phyloP scores from a whole-genome alignment of 768 basidiomycete genomes.

The Lactarius pseudohatsudake region DNA sequence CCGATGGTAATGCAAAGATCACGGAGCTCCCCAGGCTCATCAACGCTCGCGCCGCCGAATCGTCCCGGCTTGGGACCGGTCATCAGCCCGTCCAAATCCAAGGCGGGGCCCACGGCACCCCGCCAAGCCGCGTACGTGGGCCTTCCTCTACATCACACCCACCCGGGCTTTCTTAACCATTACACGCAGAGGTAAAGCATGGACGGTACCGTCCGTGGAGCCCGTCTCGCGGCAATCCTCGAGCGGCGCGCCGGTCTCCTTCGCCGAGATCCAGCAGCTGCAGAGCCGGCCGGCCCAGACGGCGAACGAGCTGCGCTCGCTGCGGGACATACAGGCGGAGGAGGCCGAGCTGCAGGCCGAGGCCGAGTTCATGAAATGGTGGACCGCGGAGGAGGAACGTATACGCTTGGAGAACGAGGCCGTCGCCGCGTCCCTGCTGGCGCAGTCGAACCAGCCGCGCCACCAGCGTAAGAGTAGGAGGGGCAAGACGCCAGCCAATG shows the following conservation, averaged over 20 bases:
- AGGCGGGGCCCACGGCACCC: constrained; percentile 34
- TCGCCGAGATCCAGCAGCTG: constrained; percentile 81
- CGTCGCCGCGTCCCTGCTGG: neutral
- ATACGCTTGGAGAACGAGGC: constrained; percentile 49
- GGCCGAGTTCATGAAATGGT: constrained; percentile 82
- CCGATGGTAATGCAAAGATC: constrained; percentile 4
- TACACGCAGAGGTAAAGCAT: constrained; percentile 51
- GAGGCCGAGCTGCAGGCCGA: constrained; percentile 50
- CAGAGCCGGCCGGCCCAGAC: constrained; percentile 57
- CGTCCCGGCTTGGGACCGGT: constrained; percentile 57
- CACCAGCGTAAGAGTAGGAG: constrained; percentile 1
- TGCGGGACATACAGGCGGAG: constrained; percentile 85
- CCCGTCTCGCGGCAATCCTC: constrained; percentile 40
- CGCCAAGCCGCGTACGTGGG: constrained; percentile 55
- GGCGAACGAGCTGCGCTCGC: constrained; percentile 56
- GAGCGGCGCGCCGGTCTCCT: constrained; percentile 47
- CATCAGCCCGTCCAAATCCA: constrained; percentile 49
- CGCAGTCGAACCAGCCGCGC: constrained; percentile 1
- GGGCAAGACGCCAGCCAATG: neutral
- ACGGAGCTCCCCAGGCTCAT: neutral
- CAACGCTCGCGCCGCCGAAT: neutral
- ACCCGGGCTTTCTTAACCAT: neutral
- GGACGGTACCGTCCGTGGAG: constrained; percentile 58
- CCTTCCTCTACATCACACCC: neutral
- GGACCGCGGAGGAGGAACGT: constrained; percentile 79